A percentile compares a stretch with the other conserved stretches of the same genome.
Evolutionary conservation across 2,329 filamentous ascomycete species (phyloP).

Genomic region (Colletotrichum magnum): DNA sequence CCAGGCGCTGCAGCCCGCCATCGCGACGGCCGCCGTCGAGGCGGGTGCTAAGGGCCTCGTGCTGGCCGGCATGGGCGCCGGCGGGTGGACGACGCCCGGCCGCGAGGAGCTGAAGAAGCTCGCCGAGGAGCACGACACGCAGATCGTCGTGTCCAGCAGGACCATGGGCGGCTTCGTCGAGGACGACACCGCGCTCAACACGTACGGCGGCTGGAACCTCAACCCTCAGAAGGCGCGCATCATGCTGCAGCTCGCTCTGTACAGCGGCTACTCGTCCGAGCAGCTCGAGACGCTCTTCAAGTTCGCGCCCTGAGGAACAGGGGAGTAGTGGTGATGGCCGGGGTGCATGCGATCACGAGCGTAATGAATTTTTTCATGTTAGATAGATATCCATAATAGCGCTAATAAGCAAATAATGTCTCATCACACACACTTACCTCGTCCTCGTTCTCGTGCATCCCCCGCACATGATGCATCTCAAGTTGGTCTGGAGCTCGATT

Average conservation of each 20-base stretch:
- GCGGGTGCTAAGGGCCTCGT: conserved; percentile 68
- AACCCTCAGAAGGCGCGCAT: conserved; percentile 70
- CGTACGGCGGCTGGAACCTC: conserved; percentile 63
- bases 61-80: conserved; percentile 68
- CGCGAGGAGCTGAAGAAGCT: conserved; percentile 57
- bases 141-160: conserved; percentile 66
- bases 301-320: conserved; percentile 21
- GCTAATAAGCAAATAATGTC: neutral
- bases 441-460: no score
- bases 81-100: conserved; percentile 60
- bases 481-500: neutral
- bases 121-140: conserved; percentile 60
- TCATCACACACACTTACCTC: neutral
- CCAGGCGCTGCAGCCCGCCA: conserved; percentile 63
- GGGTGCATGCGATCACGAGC: neutral
- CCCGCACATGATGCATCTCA: no score
- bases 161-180: conserved; percentile 68
- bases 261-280: conserved; percentile 27
- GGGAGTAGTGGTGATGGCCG: neutral
- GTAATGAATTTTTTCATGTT: conserved; percentile 13
- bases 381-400: conserved; percentile 6
- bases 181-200: conserved; percentile 51
- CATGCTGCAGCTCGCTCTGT: conserved; percentile 60
- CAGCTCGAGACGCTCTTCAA: conserved; percentile 37
- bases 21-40: conserved; percentile 63